A percentile compares a stretch with the other conserved stretches of the same genome.
Evolutionary conservation across 305 asterid genomes (phyloP).

Genomic region (Plantago coronopus): DNA sequence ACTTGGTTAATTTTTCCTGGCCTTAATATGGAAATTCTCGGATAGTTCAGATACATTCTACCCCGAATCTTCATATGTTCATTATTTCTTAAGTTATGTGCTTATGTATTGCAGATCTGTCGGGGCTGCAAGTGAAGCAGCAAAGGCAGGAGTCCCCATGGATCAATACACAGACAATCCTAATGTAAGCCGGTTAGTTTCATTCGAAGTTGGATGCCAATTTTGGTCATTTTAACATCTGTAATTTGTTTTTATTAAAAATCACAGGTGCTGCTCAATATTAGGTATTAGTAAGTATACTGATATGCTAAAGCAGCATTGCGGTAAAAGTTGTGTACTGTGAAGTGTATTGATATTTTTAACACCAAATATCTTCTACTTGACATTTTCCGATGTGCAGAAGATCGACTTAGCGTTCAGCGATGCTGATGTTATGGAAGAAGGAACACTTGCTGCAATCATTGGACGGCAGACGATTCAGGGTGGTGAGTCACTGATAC

Average conservation of each 20-base stretch:
- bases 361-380: no score
- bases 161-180: slow-evolving; percentile 42
- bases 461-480: slow-evolving; percentile 57
- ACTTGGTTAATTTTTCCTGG: background rate
- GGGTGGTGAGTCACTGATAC: slow-evolving; percentile 61
- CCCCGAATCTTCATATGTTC: background rate
- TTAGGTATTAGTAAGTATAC: no score
- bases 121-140: slow-evolving; percentile 81
- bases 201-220: background rate
- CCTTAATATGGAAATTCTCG: no score
- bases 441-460: slow-evolving; percentile 54
- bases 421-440: slow-evolving; percentile 71
- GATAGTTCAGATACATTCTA: background rate
- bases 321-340: background rate
- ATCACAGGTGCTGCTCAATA: background rate
- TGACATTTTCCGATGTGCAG: slow-evolving; percentile 30
- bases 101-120: slow-evolving; percentile 56
- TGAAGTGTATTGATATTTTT: background rate
- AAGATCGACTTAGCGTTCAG: slow-evolving; percentile 51
- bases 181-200: slow-evolving; percentile 35
- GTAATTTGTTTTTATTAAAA: background rate
- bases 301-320: background rate
- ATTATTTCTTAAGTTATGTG: background rate
- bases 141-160: slow-evolving; percentile 79
- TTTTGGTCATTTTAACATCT: slow-evolving; percentile 8